Evolutionary conservation across 1,139 yeast species (phyloP), one percentile per base, ranked within the genome.

Genomic region (Eremothecium cymbalariae): DNA sequence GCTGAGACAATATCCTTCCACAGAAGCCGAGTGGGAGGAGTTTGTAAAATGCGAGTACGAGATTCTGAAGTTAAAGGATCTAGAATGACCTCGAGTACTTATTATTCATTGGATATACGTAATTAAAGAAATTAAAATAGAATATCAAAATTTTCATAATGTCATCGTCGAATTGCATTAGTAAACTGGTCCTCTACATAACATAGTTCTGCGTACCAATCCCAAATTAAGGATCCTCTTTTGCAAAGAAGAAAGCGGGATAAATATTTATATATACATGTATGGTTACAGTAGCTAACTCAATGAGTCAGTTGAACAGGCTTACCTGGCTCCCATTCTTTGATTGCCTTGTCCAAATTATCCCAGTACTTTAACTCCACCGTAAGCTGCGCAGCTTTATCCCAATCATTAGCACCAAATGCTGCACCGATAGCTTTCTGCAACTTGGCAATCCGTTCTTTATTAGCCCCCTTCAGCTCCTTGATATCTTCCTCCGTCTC

Each of bases 321-420:
- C 51, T 73, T 72, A 24, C 84, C 85, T 0, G 78, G 75, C 46
- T 77, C 80, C 88, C 90, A 80, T 34, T 83, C 88, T 46, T 72
- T 74, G 30, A 86, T 70, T 4, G 84, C 88, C 32, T 70, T 70
- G 33, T 74, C 74, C 27, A 88, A 75, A 52, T 83, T 86, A 32
- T 69, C 70, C 94, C 95, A 88, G 54, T 86, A 90, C 53, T 83
- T 83, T 43, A 90, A 61, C 44, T 72, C 70, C 18, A 85, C 73
- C 1, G 94, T 80, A 41, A 77, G 76, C 40, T 70, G 60, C 40
- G 80, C 73, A 17, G 93, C 79, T 4, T 49, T 42, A 2, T 59
- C 61, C 33, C 72, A 53, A 16, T 60, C 51, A 19, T 71, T 57
- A 3, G 38, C 40, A 3, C 47, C 44, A 47, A 64, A 74, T 13